These are phyloP conservation scores for Talaromyces sp. DNA, from an alignment of 2,329 filamentous ascomycete species.

Conservation along the genomic window DNA sequence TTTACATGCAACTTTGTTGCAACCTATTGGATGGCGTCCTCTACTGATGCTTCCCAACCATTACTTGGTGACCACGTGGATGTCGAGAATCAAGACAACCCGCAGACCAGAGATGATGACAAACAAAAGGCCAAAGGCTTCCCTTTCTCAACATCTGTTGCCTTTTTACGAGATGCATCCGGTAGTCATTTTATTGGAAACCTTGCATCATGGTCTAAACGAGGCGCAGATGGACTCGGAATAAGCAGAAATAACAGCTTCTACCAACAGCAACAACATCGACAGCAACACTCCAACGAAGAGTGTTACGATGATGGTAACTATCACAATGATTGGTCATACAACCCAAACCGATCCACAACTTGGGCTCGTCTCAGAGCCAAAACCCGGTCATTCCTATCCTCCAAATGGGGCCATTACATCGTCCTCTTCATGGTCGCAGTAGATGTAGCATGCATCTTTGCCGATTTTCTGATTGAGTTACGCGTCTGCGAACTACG, in stretches of 20 bases:
- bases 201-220: conserved; percentile 9
- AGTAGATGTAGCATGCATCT: conserved; percentile 52
- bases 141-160: neutral
- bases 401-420: conserved; percentile 50
- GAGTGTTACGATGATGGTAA: neutral
- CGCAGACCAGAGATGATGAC: neutral
- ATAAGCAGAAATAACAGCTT: conserved; percentile 10
- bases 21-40: conserved; percentile 12
- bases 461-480: conserved; percentile 52
- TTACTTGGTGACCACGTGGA: conserved; percentile 12
- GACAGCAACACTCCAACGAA: neutral
- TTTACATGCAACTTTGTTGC: neutral
- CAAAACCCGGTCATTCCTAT: conserved; percentile 34
- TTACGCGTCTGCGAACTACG: conserved; percentile 48
- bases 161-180: neutral
- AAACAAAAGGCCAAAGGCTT: neutral
- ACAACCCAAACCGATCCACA: neutral
- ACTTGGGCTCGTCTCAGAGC: conserved; percentile 15
- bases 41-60: conserved; percentile 14
- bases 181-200: conserved; percentile 11
- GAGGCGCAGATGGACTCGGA: neutral
- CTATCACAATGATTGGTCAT: conserved; percentile 9
- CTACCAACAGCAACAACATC: neutral
- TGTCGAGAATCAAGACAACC: conserved; percentile 2
- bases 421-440: conserved; percentile 48